Percentiles rank a stretch among this genome's conserved stretches.
phyloP scores from a whole-genome alignment of 768 basidiomycete species.

The Steccherinum ochraceum region DNA sequence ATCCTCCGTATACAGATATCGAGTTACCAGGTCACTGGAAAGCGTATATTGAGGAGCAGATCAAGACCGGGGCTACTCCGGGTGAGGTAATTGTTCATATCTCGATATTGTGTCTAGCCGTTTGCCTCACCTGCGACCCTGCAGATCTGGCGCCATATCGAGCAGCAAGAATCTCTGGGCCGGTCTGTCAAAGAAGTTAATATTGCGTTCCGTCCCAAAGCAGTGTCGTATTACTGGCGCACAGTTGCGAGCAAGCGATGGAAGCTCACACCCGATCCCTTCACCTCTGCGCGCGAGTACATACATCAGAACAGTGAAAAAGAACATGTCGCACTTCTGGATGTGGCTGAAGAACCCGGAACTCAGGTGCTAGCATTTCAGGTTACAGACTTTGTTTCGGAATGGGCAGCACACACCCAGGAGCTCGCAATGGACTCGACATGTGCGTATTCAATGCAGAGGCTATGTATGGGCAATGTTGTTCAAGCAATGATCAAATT shows the following conservation, averaged over 20 bases:
- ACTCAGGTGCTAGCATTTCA: slow-evolving; percentile 7
- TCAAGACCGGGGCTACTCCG: slow-evolving; percentile 4
- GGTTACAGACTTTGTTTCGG: slow-evolving; percentile 5
- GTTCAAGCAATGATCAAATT: neutral
- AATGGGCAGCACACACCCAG: slow-evolving; percentile 5
- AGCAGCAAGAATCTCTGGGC: neutral
- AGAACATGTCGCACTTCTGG: slow-evolving; percentile 2
- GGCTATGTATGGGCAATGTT: neutral
- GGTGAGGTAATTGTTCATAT: neutral
- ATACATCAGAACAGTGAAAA: neutral
- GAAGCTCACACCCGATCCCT: slow-evolving; percentile 2
- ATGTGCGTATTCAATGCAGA: slow-evolving; percentile 2
- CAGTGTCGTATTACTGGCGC: slow-evolving; percentile 9
- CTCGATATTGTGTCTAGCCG: neutral
- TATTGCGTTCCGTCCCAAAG: slow-evolving; percentile 2
- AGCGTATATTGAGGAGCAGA: slow-evolving; percentile 4
- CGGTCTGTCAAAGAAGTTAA: neutral
- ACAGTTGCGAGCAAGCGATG: slow-evolving; percentile 1
- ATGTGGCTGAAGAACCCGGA: slow-evolving; percentile 5
- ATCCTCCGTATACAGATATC: slow-evolving; percentile 4
- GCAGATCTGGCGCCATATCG: slow-evolving; percentile 11
- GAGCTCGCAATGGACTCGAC: slow-evolving; percentile 13
- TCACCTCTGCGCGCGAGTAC: slow-evolving; percentile 6
- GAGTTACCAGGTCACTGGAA: slow-evolving; percentile 9
- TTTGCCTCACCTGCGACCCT: too few species aligned